phyloP scores from a whole-genome alignment of 352 stramenopile species.

The Phytophthora kernoviae region DNA sequence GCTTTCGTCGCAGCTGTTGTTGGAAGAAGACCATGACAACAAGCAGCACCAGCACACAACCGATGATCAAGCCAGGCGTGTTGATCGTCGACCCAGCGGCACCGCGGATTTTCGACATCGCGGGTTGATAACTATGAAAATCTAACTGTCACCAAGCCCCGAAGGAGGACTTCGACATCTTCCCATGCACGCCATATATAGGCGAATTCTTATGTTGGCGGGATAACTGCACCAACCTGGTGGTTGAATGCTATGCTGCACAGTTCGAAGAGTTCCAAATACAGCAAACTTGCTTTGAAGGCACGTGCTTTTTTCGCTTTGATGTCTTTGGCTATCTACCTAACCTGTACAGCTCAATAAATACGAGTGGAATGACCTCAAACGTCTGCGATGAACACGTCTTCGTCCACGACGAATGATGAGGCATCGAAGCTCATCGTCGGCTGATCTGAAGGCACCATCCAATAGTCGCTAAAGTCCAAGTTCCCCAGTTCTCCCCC shows the following conservation, averaged over 20 bases:
- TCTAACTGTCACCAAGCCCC: too few species aligned
- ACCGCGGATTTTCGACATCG: conserved; percentile 49
- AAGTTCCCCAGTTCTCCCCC: conserved; percentile 36
- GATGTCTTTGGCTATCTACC: neutral
- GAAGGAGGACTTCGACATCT: too few species aligned
- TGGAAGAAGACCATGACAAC: conserved; percentile 47
- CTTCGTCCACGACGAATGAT: conserved; percentile 31
- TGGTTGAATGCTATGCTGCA: too few species aligned
- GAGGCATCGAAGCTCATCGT: conserved; percentile 24
- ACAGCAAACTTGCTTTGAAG: neutral
- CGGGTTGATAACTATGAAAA: conserved; percentile 1
- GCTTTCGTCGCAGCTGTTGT: conserved; percentile 35
- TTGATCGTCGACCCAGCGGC: conserved; percentile 26
- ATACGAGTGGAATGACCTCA: conserved; percentile 27
- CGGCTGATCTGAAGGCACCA: conserved; percentile 22
- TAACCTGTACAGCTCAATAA: conserved; percentile 37
- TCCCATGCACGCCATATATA: conserved; percentile 1
- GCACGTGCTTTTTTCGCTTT: conserved; percentile 13
- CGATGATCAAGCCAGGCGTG: conserved; percentile 48
- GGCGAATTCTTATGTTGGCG: conserved; percentile 1
- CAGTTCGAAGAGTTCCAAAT: too few species aligned
- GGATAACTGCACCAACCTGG: too few species aligned
- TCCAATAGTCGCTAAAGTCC: conserved; percentile 36
- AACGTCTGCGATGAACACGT: conserved; percentile 39
- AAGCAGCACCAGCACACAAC: conserved; percentile 39